These are phyloP conservation scores for Castanopsis chinensis DNA, from an alignment of 306 rosid genomes.

Conservation along the genomic window DNA sequence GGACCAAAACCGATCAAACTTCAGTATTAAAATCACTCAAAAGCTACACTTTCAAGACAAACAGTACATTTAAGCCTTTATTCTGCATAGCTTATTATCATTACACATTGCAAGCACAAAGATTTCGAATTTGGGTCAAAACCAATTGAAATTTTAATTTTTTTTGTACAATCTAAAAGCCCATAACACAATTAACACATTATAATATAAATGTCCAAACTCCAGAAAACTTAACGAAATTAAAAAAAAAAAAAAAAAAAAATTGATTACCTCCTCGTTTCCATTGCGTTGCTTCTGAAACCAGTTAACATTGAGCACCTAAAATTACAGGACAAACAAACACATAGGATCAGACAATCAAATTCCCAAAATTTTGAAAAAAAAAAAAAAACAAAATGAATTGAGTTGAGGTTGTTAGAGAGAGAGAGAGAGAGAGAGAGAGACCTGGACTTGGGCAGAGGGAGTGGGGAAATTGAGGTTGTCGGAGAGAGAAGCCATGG, in stretches of 20 bases:
- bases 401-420: background rate
- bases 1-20: no score
- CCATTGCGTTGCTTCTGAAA: slow-evolving; percentile 87
- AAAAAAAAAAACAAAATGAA: background rate
- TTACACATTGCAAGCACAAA: no score
- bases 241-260: background rate
- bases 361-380: background rate
- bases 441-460: slow-evolving; percentile 71
- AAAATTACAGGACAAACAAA: background rate
- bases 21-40: no score
- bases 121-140: no score
- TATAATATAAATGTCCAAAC: background rate
- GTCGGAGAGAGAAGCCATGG: slow-evolving; percentile 75
- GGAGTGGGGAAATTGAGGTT: slow-evolving; percentile 69
- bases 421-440: slow-evolving; percentile 19
- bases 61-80: no score
- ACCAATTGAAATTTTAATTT: background rate
- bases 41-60: no score
- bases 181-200: background rate
- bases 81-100: no score
- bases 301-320: slow-evolving; percentile 84
- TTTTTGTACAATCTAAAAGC: background rate
- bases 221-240: background rate
- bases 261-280: slow-evolving; percentile 71
- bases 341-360: background rate